A percentile compares a stretch with the other conserved stretches of the same genome.
Conservation (phyloP, 768 basidiomycete genomes). For the Auriculariales sp. region DNA sequence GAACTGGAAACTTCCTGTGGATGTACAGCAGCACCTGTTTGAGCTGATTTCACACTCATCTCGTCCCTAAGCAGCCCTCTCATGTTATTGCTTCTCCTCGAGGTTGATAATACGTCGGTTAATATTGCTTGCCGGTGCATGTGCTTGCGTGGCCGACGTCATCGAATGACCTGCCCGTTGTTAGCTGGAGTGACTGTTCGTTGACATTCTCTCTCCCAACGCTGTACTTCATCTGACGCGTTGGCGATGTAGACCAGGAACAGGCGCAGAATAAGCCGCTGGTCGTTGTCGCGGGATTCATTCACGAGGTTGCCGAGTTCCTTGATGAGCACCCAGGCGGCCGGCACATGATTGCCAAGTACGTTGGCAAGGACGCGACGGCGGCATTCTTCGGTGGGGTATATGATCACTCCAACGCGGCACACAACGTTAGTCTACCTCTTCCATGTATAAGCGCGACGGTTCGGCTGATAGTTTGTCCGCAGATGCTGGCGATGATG, state of each 20-base stretch:
- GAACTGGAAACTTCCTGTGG: too few species aligned
- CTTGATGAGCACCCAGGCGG: constrained; percentile 74
- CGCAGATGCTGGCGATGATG: constrained; percentile 57
- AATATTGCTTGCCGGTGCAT: too few species aligned
- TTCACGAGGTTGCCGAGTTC: constrained; percentile 71
- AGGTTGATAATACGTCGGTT: too few species aligned
- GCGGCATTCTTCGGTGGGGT: constrained; percentile 76
- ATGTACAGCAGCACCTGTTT: too few species aligned
- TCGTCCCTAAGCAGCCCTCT: too few species aligned
- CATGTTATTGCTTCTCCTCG: too few species aligned
- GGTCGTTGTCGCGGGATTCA: constrained; percentile 69
- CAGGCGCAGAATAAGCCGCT: constrained; percentile 52
- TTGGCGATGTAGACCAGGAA: constrained; percentile 35
- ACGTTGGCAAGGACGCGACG: constrained; percentile 71
- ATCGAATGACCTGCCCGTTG: constrained; percentile 46
- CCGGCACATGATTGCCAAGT: constrained; percentile 34
- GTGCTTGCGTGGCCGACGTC: constrained; percentile 58
- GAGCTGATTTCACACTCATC: too few species aligned
- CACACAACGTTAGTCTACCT: constrained; percentile 46
- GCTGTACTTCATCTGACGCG: background rate
- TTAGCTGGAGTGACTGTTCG: constrained; percentile 73
- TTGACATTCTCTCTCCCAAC: constrained; percentile 7
- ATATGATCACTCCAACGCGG: constrained; percentile 72
- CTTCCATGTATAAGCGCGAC: constrained; percentile 1
- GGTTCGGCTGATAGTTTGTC: constrained; percentile 1